Percentiles rank a stretch among this genome's conserved stretches.
Evolutionary conservation across 306 rosid genomes (phyloP).

Genomic region (Gynostemma pentaphyllum): DNA sequence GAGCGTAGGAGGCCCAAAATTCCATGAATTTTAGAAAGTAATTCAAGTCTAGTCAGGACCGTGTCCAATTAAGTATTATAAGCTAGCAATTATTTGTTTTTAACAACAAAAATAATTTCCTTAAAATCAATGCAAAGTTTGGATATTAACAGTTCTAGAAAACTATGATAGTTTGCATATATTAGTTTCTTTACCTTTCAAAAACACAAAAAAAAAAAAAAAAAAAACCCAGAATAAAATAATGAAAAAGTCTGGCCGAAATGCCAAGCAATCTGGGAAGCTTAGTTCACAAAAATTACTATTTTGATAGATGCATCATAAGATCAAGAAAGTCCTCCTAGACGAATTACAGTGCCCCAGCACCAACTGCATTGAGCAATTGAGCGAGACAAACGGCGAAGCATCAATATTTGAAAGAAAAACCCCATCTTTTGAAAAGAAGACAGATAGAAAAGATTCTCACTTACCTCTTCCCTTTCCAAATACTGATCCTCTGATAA

Average conservation of each 20-base stretch:
- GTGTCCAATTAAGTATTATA: too few species aligned
- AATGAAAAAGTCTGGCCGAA: background rate
- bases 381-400: background rate
- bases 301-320: background rate
- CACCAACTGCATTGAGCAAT: background rate
- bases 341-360: background rate
- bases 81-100: background rate
- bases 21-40: too few species aligned
- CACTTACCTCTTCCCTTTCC: slow-evolving; percentile 78
- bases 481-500: slow-evolving; percentile 88
- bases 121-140: background rate
- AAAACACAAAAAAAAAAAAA: background rate
- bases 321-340: background rate
- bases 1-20: too few species aligned
- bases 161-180: too few species aligned
- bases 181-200: background rate
- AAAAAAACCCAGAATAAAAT: background rate
- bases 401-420: background rate
- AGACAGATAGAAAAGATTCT: slow-evolving; percentile 11
- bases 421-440: background rate
- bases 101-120: background rate
- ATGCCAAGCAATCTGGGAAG: background rate
- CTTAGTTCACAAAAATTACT: background rate
- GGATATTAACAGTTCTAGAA: too few species aligned
- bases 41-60: too few species aligned